Base-by-base conservation (phyloP, 331 rosid species). In the Pyracantha coccinea region DNA sequence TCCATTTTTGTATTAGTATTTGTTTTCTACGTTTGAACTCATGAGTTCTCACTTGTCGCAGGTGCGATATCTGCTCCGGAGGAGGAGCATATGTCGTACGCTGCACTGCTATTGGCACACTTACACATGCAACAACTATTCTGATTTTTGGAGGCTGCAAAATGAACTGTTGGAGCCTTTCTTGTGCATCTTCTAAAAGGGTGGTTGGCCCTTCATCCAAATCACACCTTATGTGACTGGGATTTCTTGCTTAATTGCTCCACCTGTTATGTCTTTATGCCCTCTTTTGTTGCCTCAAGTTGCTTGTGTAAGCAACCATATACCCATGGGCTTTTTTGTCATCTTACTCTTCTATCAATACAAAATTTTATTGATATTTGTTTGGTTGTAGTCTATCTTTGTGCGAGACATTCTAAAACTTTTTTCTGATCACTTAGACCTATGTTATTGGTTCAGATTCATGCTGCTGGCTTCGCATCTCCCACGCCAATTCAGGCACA, bases 41-140 rank as follows among this genome's bases (percentile, higher is more conserved):
- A 88, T 88, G 28, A 87, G 81, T 83, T 88, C 85, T 93, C 92
- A 75, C 96, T 95, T 95, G 93, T 95, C 97, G 99, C 99, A 95
- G 99, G 97, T 95, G 97, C 99, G 99, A 95, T 95, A 95, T 95
- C 89, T 95, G 99, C 99, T 95, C 99, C 97, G 79, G 97, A 79
- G 97, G 97, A 86, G 99, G 99, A 95, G 99, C 99, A 95, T 88
- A 95, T 95, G 99, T 95, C 99, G 99, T 95, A 95, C 99, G 97
- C 99, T 95, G 99, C 97, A 84, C 89, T 87, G 98, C 96, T 84
- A 88, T 85, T 90, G 97, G 93, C 96, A 92, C 96, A 89, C 86
- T 90, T 87, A 86, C 91, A 87, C 85, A 79, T 90, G 97, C 96
- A 89, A 94, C 96, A 89, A 91, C 87, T 86, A 85, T 89, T 87